Percentiles rank a stretch among this genome's conserved stretches.
phyloP scores from a whole-genome alignment of 2,329 filamentous ascomycete genomes.

The Fonsecaea nubica region DNA sequence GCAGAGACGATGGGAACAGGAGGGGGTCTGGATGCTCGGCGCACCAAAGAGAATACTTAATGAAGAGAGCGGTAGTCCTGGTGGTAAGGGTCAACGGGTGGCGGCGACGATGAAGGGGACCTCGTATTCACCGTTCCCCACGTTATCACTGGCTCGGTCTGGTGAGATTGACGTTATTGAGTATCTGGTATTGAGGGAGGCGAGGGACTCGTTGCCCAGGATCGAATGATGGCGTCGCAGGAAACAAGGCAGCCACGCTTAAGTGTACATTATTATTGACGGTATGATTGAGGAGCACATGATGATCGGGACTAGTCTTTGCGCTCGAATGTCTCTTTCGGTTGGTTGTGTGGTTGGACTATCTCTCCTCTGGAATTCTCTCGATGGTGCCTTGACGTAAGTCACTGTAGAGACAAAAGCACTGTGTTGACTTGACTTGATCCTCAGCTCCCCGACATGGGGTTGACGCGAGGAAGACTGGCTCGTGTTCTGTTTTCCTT shows the following conservation, averaged over 20 bases:
- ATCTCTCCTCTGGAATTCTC: too few species aligned
- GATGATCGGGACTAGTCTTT: too few species aligned
- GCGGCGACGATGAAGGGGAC: neutral
- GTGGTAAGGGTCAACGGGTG: neutral
- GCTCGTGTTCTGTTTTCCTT: neutral
- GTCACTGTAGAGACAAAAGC: too few species aligned
- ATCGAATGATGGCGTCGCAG: neutral
- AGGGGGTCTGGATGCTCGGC: constrained; percentile 25
- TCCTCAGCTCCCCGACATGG: neutral
- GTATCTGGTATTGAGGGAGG: constrained; percentile 26
- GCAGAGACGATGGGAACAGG: constrained; percentile 23
- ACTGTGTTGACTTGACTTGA: neutral
- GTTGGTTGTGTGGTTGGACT: too few species aligned
- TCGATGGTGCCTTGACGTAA: too few species aligned
- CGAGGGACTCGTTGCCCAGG: constrained; percentile 26
- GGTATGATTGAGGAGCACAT: neutral
- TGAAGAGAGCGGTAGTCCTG: neutral
- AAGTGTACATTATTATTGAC: neutral
- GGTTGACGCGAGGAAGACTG: neutral
- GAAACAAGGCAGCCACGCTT: neutral
- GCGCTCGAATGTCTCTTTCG: too few species aligned
- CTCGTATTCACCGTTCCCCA: neutral
- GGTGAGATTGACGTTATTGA: constrained; percentile 24
- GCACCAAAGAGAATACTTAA: constrained; percentile 14
- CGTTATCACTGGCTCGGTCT: neutral